These are phyloP conservation scores for Colletotrichum liaoningense DNA, from an alignment of 2,329 filamentous ascomycete species.

Conservation along the genomic window DNA sequence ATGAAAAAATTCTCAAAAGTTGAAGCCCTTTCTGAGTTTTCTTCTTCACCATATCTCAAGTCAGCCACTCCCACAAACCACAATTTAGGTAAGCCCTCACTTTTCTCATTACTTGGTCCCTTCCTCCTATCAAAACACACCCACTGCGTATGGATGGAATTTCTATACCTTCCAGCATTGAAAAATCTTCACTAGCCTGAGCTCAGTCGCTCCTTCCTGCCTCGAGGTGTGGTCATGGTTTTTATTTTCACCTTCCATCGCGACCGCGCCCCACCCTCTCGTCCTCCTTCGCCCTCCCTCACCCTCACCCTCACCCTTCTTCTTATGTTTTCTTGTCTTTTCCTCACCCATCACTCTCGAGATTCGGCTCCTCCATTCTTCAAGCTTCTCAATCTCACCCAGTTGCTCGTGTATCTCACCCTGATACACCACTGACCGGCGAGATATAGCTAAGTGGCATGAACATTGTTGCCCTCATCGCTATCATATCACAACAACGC, in stretches of 20 bases:
- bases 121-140: neutral
- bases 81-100: neutral
- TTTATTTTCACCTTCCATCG: neutral
- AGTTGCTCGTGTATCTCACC: neutral
- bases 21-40: neutral
- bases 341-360: neutral
- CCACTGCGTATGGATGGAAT: neutral
- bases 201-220: neutral
- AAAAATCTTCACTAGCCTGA: neutral
- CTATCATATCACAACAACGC: neutral
- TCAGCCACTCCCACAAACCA: neutral
- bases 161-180: rapidly evolving
- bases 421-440: neutral
- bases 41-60: neutral
- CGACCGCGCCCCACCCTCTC: too few species aligned
- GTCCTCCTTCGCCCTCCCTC: neutral
- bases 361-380: neutral
- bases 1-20: neutral
- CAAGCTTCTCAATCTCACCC: neutral
- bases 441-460: neutral
- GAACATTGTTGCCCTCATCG: neutral
- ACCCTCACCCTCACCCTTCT: too few species aligned
- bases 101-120: neutral
- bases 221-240: neutral
- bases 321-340: neutral